Base-by-base conservation (phyloP, 75 land plant species). In the Pinus tabuliformis region DNA sequence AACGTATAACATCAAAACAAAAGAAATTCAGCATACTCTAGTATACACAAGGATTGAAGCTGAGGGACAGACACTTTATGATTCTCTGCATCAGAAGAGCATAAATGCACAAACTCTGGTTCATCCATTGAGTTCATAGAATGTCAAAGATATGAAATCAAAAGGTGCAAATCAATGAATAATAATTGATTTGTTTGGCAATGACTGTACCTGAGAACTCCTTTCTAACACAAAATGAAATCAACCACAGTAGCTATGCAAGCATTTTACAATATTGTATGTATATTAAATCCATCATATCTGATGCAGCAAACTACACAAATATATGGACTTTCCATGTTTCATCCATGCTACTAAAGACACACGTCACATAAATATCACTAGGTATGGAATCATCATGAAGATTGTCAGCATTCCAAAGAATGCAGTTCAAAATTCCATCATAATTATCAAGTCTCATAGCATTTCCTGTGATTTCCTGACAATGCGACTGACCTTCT, bases 401-500 rank as follows among this genome's bases (percentile, higher is more conserved):
- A 49, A 49, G 52, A 0, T 45, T 45, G 8, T 6, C 49, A 45
- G 8, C 49, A 45, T 45, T 45, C 49, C 49, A 45, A 45, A 45
- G 0, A 45, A 45, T 45, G 4, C 8, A 6, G 7, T 45, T 45
- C 49, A 6, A 45, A 45, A 1, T 49, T 49, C 52, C 11, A 49
- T 9, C 1, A 49, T 9, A 49, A 49, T 49, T 49, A 49, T 49
- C 2, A 49, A 49, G 52, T 49, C 1, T 16, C 78, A 77, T 24
- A 22, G 28, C 76, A 72, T 77, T 73, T 77, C 78, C 57, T 77
- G 77, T 45, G 78, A 77, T 45, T 52, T 70, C 57, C 76, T 72
- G 57, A 77, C 78, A 72, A 77, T 77, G 11, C 57, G 76, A 30
- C 77, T 72, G 54, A 73, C 76, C 42, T 76, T 76, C 68, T 75